A percentile compares a stretch with the other conserved stretches of the same genome.
Evolutionary conservation across 805 yeast genomes (phyloP).

Genomic region (Starmerella sirachaensis): DNA sequence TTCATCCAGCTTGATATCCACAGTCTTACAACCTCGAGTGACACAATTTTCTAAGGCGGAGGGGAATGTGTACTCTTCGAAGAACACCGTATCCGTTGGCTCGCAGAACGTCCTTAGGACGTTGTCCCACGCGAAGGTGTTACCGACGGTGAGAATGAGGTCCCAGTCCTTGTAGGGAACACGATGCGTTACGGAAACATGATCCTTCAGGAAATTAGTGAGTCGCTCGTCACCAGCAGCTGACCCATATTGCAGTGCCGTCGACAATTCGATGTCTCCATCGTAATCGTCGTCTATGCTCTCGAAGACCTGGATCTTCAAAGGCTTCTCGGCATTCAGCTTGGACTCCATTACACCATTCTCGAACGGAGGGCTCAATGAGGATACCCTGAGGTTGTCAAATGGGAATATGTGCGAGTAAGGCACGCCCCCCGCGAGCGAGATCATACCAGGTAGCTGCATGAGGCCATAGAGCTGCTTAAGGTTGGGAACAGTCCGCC

Average conservation of each 20-base stretch:
- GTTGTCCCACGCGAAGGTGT: slow-evolving; percentile 85
- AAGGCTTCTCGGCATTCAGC: slow-evolving; percentile 21
- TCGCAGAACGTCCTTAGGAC: slow-evolving; percentile 62
- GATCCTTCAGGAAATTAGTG: slow-evolving; percentile 56
- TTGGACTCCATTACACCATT: slow-evolving; percentile 45
- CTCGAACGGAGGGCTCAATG: slow-evolving; percentile 58
- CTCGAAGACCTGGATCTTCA: slow-evolving; percentile 32
- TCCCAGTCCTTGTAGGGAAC: slow-evolving; percentile 61
- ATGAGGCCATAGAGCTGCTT: slow-evolving; percentile 74
- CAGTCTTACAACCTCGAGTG: slow-evolving; percentile 54
- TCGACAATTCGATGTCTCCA: slow-evolving; percentile 53
- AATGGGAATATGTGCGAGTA: slow-evolving; percentile 84
- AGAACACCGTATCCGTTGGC: slow-evolving; percentile 71
- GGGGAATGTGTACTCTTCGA: slow-evolving; percentile 72
- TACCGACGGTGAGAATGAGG: slow-evolving; percentile 60
- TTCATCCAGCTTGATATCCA: slow-evolving; percentile 69
- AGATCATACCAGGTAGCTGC: slow-evolving; percentile 61
- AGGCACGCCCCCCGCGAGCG: slow-evolving; percentile 94
- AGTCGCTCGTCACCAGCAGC: slow-evolving; percentile 73
- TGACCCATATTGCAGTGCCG: slow-evolving; percentile 85
- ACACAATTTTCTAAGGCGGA: slow-evolving; percentile 74
- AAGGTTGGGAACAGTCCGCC: slow-evolving; percentile 66
- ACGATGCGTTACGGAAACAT: slow-evolving; percentile 37
- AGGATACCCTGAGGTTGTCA: slow-evolving; percentile 56
- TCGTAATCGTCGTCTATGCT: slow-evolving; percentile 23